These are phyloP conservation scores for Magnolia officinalis DNA, from an alignment of 164 flowering plant species.

Conservation along the genomic window DNA sequence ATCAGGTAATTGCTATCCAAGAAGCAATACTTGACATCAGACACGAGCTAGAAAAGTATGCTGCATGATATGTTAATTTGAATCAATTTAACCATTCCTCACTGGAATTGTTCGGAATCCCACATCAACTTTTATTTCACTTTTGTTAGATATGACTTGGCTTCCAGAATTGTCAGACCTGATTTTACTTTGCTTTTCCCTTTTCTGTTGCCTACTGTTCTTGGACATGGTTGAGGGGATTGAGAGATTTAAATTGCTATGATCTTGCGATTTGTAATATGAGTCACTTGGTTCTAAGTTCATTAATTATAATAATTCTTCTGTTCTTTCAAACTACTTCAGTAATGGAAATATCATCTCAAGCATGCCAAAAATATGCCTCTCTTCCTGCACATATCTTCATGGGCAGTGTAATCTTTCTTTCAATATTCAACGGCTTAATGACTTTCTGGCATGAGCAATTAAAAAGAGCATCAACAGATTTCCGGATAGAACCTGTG, in stretches of 20 bases:
- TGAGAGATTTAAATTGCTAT: neutral
- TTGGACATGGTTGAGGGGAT: neutral
- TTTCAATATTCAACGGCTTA: too few species aligned
- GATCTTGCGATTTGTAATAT: too few species aligned
- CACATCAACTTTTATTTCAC: neutral
- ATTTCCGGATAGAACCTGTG: too few species aligned
- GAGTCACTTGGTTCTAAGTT: too few species aligned
- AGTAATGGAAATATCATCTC: too few species aligned
- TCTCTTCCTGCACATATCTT: too few species aligned
- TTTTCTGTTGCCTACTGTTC: neutral
- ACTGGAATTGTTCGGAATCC: neutral
- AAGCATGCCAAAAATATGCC: too few species aligned
- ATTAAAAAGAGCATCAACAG: too few species aligned
- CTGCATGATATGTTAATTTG: neutral
- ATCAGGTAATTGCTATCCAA: constrained; percentile 41
- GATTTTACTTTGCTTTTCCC: neutral
- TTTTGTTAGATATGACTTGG: neutral
- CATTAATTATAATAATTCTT: too few species aligned
- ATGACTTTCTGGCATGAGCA: too few species aligned
- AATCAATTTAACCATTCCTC: neutral
- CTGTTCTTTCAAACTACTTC: too few species aligned
- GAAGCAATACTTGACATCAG: neutral
- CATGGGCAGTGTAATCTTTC: too few species aligned
- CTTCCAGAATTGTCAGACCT: neutral
- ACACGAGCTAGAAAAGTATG: neutral